Base-by-base conservation (phyloP, 257 asterid species). In the Cynanchum wilfordii region DNA sequence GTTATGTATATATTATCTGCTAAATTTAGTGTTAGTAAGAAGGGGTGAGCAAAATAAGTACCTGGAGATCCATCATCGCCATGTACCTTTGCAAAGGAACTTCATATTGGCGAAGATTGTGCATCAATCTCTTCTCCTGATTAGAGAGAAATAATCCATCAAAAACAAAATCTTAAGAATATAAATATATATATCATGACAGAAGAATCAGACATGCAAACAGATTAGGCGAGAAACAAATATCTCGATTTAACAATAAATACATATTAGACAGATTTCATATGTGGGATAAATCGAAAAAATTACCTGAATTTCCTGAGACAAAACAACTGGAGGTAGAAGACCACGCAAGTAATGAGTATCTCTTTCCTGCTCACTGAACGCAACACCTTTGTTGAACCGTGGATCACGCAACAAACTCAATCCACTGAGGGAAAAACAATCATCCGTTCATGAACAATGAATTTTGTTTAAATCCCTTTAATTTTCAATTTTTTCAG, bases 61-160 rank as follows among this genome's bases (percentile, higher is more conserved):
- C 98, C 93, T 93, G 97, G 77, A 93, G 98, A 79, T 91, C 97
- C 96, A 91, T 91, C 98, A 93, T 87, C 63, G 97, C 97, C 89
- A 89, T 85, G 79, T 93, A 93, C 82, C 83, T 87, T 62, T 93
- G 96, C 86, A 93, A 59, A 7, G 97, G 98, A 72, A 91, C 94
- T 72, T 79, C 76, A 78, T 83, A 89, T 67, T 88, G 87, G 45
- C 96, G 98, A 44, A 91, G 84, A 81, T 38, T 89, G 62, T 86
- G 87, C 91, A 93, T 83, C 88, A 88, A 29, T 79, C 80, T 84
- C 82, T 82, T 87, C 86, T 88, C 96, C 97, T 90, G 82, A 45
- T 63, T 58, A 47, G 36, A 60, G 60, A 70, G 40, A 71, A 70
- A 44, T 2, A 16, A 52, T 70, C 58, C 47, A 76, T 49, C 29